Conservation (phyloP, 2,329 filamentous ascomycete genomes). For the Arthroderma sp. region DNA sequence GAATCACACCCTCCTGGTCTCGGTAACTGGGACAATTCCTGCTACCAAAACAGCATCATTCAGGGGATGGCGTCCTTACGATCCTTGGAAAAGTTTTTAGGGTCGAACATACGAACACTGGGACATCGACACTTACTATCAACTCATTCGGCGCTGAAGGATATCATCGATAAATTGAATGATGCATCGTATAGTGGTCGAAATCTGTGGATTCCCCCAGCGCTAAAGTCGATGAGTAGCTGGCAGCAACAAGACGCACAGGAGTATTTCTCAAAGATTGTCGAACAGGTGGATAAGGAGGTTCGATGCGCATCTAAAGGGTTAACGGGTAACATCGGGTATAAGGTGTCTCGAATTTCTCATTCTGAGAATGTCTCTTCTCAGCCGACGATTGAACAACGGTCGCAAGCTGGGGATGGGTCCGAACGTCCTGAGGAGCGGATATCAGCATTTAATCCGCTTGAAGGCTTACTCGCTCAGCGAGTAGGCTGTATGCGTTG, state of each 20-base stretch:
- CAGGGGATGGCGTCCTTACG: conserved; percentile 68
- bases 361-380: background rate
- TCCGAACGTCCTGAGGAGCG: conserved; percentile 3
- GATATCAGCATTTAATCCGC: conserved; percentile 49
- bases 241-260: conserved; percentile 97
- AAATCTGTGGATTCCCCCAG: conserved; percentile 67
- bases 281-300: conserved; percentile 75
- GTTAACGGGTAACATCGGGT: conserved; percentile 31
- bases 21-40: conserved; percentile 88
- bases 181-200: conserved; percentile 56
- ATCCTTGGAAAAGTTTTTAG: conserved; percentile 55
- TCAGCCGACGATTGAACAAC: conserved; percentile 8
- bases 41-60: conserved; percentile 93
- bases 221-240: conserved; percentile 83
- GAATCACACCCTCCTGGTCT: conserved; percentile 45
- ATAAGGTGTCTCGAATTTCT: conserved; percentile 18
- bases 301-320: conserved; percentile 40
- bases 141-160: conserved; percentile 44
- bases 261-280: conserved; percentile 84
- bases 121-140: conserved; percentile 25
- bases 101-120: conserved; percentile 25
- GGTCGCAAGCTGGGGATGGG: conserved; percentile 9
- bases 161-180: conserved; percentile 58
- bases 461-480: conserved; percentile 80
- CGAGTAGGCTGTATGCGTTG: conserved; percentile 77